A percentile compares a stretch with the other conserved stretches of the same genome.
These are phyloP conservation scores for Periconia digitata DNA, from an alignment of 2,329 filamentous ascomycete genomes.

Conservation along the genomic window DNA sequence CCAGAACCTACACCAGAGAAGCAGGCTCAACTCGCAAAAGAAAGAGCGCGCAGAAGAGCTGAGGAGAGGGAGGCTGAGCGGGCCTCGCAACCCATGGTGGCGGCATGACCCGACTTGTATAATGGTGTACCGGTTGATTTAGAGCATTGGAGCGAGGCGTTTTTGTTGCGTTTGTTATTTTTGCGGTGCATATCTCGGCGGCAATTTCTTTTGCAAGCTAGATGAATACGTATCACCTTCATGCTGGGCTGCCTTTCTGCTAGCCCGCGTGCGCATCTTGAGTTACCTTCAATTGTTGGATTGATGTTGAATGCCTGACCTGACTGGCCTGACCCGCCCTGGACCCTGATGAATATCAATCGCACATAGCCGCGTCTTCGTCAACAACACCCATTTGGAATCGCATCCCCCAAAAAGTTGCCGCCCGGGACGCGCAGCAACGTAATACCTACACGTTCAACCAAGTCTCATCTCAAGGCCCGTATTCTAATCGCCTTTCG, in stretches of 20 bases:
- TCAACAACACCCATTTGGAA: neutral
- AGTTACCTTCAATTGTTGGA: too few relatives aligned
- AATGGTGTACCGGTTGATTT: neutral
- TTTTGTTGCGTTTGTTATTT: constrained; percentile 4
- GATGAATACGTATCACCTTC: neutral
- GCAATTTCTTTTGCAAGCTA: neutral
- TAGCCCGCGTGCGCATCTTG: neutral
- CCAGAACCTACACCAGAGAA: constrained; percentile 33
- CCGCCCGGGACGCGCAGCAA: too few relatives aligned
- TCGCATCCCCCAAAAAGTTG: too few relatives aligned
- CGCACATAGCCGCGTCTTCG: neutral
- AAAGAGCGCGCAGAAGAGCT: constrained; percentile 36
- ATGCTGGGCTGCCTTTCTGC: neutral
- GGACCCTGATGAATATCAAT: too few relatives aligned
- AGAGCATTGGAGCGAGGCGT: constrained; percentile 40
- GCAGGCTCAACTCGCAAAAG: constrained; percentile 28
- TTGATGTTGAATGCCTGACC: too few relatives aligned
- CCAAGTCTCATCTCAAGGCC: too few relatives aligned
- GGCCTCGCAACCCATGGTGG: constrained; percentile 39
- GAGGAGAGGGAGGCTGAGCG: constrained; percentile 35
- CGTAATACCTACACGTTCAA: too few relatives aligned
- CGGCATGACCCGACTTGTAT: constrained; percentile 28
- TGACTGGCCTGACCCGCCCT: too few relatives aligned
- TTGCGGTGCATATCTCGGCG: neutral
- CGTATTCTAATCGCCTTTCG: too few relatives aligned